Evolutionary conservation across 73 alveolate genomes (phyloP), one percentile per base, ranked within the genome.

Genomic region (Tetrahymena elliotti): DNA sequence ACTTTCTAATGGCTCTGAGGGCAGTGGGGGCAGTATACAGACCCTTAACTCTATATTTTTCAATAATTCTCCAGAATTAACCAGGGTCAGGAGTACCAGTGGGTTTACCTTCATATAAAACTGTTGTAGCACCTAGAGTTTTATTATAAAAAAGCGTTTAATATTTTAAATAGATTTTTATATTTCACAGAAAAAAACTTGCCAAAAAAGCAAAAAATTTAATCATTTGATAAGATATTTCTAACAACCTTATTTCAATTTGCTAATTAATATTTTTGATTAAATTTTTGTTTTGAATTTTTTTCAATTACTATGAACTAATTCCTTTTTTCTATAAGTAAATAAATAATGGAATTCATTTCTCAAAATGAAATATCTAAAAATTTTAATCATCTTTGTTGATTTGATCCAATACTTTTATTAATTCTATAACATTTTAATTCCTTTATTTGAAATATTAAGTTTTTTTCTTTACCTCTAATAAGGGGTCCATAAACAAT

Each of bases 1-100:
- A 68, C 88, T 98, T 94, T 95, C 99, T 99, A 68, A 99, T 97
- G 38, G 99, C 99, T 93, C 99, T 98, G 82, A 99, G 97, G 33
- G 99, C 99, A 34, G 99, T 99, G 6, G 99, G 99, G 4, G 99
- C 99, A 11, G 99, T 96, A 95, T 98, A 99, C 54, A 99, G 95
- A 38, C 99, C 95, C 93, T 98, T 97, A 9, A 98, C 99, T 93
- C 99, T 97, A 96, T 97, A 97, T 94, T 99, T 98, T 83, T 96
- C 99, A 22, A 98, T 97, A 18, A 99, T 96, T 53, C 97, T 98
- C 99, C 99, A 98, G 36, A 98, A 98, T 12, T 99, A 97, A 22
- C 99, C 99, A 34, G 99, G 99, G 92, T 99, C 99, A 0, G 99
- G 99, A 24, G 97, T 88, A 38, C 98, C 99, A 22, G 98, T 98